Evolutionary conservation across 306 rosid genomes (phyloP).

Genomic region (Astragalus membranaceus): DNA sequence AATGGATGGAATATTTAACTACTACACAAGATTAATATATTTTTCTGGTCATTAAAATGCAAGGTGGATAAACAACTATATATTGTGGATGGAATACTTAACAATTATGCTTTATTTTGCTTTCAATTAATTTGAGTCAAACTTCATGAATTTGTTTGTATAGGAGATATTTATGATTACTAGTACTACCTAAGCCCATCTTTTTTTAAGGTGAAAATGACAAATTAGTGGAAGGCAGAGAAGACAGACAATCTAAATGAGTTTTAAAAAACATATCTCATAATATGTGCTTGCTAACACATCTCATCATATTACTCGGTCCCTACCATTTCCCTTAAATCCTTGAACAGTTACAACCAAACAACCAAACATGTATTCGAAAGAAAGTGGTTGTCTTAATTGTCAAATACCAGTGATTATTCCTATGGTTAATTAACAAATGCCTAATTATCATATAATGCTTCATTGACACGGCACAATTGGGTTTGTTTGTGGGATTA

Average conservation of each 20-base stretch:
- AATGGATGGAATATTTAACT: too few species aligned
- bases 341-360: slow-evolving; percentile 10
- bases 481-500: slow-evolving; percentile 1
- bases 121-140: background rate
- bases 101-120: background rate
- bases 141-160: background rate
- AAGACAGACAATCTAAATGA: background rate
- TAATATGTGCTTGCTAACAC: background rate
- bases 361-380: slow-evolving; percentile 19
- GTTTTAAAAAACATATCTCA: background rate
- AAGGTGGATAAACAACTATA: too few species aligned
- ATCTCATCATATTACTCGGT: slow-evolving; percentile 28
- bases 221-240: slow-evolving; percentile 1
- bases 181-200: slow-evolving; percentile 10
- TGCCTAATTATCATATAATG: slow-evolving; percentile 22
- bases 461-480: slow-evolving; percentile 21
- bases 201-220: slow-evolving; percentile 6
- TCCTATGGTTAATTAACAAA: slow-evolving; percentile 12
- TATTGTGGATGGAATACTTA: background rate
- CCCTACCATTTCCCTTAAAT: slow-evolving; percentile 21
- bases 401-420: slow-evolving; percentile 17
- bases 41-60: too few species aligned
- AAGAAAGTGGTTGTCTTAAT: slow-evolving; percentile 23
- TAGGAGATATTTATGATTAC: background rate
- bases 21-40: too few species aligned